phyloP scores from a whole-genome alignment of 1,284 basidiomycete species.

The Cryptococcus sp. region DNA sequence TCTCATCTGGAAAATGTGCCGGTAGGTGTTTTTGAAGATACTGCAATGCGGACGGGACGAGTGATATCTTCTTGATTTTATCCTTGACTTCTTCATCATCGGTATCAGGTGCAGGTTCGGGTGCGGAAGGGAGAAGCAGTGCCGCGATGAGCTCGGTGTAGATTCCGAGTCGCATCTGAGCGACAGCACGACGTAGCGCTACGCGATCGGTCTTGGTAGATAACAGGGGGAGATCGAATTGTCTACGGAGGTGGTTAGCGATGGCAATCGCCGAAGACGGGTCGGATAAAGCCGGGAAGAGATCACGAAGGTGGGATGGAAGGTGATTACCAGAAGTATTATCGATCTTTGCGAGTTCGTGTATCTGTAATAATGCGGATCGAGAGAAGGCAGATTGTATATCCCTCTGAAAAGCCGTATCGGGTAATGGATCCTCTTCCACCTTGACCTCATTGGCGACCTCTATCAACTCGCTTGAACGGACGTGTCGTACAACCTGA shows the following conservation, averaged over 20 bases:
- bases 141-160: slow-evolving; percentile 18
- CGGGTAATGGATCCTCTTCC: background rate
- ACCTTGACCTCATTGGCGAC: background rate
- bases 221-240: slow-evolving; percentile 15
- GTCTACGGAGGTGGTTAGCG: slow-evolving; percentile 21
- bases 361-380: slow-evolving; percentile 5
- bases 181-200: slow-evolving; percentile 15
- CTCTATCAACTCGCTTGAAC: background rate
- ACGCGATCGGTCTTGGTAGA: slow-evolving; percentile 11
- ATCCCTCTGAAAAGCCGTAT: slow-evolving; percentile 6
- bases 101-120: slow-evolving; percentile 1
- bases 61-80: slow-evolving; percentile 7
- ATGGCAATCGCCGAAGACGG: slow-evolving; percentile 10
- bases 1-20: slow-evolving; percentile 19
- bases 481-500: background rate
- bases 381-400: slow-evolving; percentile 6
- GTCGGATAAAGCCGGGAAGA: slow-evolving; percentile 21
- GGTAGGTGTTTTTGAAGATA: slow-evolving; percentile 16
- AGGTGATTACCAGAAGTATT: slow-evolving; percentile 16
- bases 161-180: slow-evolving; percentile 18
- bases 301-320: slow-evolving; percentile 16
- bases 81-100: slow-evolving; percentile 6
- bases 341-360: slow-evolving; percentile 12
- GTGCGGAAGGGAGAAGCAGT: slow-evolving; percentile 20
- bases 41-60: slow-evolving; percentile 15